Percentiles rank a stretch among this genome's conserved stretches.
phyloP scores from a whole-genome alignment of 805 yeast genomes.

The Peterozyma toletana region DNA sequence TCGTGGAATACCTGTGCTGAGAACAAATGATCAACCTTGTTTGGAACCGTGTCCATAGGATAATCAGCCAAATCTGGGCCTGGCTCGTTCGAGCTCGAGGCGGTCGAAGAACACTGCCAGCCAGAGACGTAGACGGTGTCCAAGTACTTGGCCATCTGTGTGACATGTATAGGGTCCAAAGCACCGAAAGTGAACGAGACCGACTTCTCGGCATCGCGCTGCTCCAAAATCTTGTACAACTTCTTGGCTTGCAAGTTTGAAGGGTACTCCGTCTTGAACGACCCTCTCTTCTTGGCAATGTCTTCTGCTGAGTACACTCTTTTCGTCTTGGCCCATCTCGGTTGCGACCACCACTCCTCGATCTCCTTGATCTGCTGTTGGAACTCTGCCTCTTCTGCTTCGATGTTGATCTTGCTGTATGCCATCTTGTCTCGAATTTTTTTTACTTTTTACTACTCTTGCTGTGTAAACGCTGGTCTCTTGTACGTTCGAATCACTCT shows the following conservation, averaged over 20 bases:
- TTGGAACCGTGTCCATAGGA: slow-evolving; percentile 98
- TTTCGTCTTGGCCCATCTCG: slow-evolving; percentile 86
- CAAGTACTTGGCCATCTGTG: slow-evolving; percentile 94
- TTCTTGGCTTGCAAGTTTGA: slow-evolving; percentile 78
- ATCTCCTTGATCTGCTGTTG: slow-evolving; percentile 66
- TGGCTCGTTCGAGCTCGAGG: slow-evolving; percentile 95
- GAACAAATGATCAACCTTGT: slow-evolving; percentile 94
- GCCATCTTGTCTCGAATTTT: slow-evolving; percentile 15
- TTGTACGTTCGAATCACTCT: too few species aligned
- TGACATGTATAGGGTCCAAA: slow-evolving; percentile 87
- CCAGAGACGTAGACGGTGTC: slow-evolving; percentile 94
- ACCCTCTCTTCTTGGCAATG: slow-evolving; percentile 83
- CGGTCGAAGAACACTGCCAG: slow-evolving; percentile 98
- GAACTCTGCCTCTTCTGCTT: slow-evolving; percentile 57
- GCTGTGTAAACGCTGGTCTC: too few species aligned
- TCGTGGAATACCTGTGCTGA: slow-evolving; percentile 97
- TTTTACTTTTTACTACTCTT: too few species aligned
- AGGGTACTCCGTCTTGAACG: slow-evolving; percentile 67
- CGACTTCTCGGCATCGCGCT: slow-evolving; percentile 68
- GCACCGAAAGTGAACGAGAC: slow-evolving; percentile 93
- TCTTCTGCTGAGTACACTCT: slow-evolving; percentile 86
- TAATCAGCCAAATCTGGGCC: slow-evolving; percentile 98
- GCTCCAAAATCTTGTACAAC: slow-evolving; percentile 58
- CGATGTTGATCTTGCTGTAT: slow-evolving; percentile 50
- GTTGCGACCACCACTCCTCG: slow-evolving; percentile 86